Base-by-base conservation (phyloP, 768 basidiomycete species). In the Russula sp. region DNA sequence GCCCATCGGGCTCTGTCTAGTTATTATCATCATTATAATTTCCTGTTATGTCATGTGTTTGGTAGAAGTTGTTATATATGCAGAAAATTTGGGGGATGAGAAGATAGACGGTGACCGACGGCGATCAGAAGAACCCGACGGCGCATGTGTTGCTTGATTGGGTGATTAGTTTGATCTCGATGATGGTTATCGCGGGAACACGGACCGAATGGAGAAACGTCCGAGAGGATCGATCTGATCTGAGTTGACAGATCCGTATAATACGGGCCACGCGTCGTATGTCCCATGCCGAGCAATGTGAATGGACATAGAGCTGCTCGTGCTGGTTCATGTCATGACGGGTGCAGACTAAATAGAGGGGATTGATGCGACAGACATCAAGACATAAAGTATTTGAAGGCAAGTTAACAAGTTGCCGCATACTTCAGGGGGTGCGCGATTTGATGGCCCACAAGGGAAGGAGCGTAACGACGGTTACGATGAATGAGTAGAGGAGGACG, bases 211-310 rank as follows among this genome's bases (percentile, higher is more conserved):
- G 14, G 18, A 28, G 44, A 48, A 46, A 61, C 54, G 2, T 30
- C 54, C 61, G 54, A 56, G 6, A 4, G 18, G 54, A 62, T 50
- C 54, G 46, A 62, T 48, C 22, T 22, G n/a, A 48, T n/a, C n/a
- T n/a, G n/a, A 11, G 46, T 26, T n/a, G n/a, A n/a, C 24, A 26
- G 61, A 62, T 62, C 61, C 61, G 61, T 56, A 10, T 13, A 16
- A 57, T 16, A 42, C 61, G 61, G 53, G 48, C 44, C 61, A 55
- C 34, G 55, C 36, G 32, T 38, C 26, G 20, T 24, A 28, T 52
- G 7, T 22, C 51, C 20, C 3, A 11, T 46, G 61, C 55, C 56
- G 61, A 62, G 14, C n/a, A 13, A 10, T 32, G 9, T 34, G 36
- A 14, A 13, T 9, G 26, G 50, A 32, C n/a, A 56, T 49, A 49